Conservation (phyloP, 2,329 filamentous ascomycete genomes). For the Aspergillus sp. region DNA sequence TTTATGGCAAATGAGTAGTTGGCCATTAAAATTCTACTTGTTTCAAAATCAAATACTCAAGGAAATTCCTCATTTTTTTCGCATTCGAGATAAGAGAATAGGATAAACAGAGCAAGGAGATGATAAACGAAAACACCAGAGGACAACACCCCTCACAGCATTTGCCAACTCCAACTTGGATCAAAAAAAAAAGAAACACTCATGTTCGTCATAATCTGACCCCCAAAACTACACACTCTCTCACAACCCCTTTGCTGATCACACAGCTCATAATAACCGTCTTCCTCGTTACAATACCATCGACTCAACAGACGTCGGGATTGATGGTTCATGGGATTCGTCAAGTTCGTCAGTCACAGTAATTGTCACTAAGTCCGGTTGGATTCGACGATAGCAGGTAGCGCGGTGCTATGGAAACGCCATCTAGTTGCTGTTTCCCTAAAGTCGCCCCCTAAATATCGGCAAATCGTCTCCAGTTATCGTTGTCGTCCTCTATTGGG, state of each 20-base stretch:
- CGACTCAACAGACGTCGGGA: not conserved
- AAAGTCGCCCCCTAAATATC: not conserved
- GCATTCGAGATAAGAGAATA: conserved; percentile 10
- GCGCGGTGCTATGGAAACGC: not conserved
- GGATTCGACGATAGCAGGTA: not conserved
- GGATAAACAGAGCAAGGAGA: conserved; percentile 1
- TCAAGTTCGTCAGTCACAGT: conserved; percentile 8
- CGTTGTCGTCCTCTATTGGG: conserved; percentile 38
- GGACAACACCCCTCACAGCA: not conserved
- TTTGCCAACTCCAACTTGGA: not conserved
- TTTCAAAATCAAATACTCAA: not conserved
- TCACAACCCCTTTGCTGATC: not conserved
- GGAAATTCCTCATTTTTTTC: not conserved
- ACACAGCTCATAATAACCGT: conserved; percentile 3
- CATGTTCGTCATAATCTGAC: not conserved
- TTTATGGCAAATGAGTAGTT: too few relatives aligned
- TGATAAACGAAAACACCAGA: conserved; percentile 1
- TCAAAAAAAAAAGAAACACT: not conserved
- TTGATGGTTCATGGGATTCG: conserved; percentile 10
- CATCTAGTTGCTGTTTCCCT: not conserved
- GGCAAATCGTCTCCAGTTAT: not conserved
- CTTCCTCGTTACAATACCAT: conserved; percentile 4
- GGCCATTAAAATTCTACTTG: too few relatives aligned
- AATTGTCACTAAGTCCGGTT: not conserved
- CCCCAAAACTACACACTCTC: not conserved